A percentile compares a stretch with the other conserved stretches of the same genome.
Conservation (phyloP, 2,329 filamentous ascomycete species). For the Didymella arachidicola region DNA sequence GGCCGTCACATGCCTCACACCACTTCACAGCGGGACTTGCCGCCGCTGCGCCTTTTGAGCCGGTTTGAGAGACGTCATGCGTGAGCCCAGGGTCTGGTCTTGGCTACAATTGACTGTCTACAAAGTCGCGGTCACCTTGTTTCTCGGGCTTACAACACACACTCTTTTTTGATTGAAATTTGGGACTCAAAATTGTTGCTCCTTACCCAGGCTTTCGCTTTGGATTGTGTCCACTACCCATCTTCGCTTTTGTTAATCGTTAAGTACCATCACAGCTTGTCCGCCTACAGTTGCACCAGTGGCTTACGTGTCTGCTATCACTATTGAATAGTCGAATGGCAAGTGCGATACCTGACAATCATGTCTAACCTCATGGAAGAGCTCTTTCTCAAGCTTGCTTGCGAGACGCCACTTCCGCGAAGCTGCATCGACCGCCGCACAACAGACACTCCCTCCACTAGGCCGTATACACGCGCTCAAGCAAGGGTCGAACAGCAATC, state of each 20-base stretch:
- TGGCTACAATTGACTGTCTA: conserved; percentile 7
- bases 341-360: background rate
- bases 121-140: conserved; percentile 17
- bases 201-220: background rate
- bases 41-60: background rate
- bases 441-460: background rate
- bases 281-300: background rate
- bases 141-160: background rate
- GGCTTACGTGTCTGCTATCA: background rate
- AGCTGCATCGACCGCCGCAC: background rate
- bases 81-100: conserved; percentile 8
- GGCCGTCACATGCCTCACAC: background rate
- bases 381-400: conserved; percentile 16
- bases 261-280: conserved; percentile 1
- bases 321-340: background rate
- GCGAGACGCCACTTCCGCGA: conserved; percentile 20
- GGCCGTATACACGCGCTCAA: conserved; percentile 8
- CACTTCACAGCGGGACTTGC: background rate
- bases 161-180: conserved; percentile 4
- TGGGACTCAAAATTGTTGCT: background rate
- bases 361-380: conserved; percentile 17
- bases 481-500: conserved; percentile 8
- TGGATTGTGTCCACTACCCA: background rate
- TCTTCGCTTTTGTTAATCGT: conserved; percentile 2
- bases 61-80: background rate